phyloP scores from a whole-genome alignment of 139 green algal species.

The Zygnema circumcarinatum region DNA sequence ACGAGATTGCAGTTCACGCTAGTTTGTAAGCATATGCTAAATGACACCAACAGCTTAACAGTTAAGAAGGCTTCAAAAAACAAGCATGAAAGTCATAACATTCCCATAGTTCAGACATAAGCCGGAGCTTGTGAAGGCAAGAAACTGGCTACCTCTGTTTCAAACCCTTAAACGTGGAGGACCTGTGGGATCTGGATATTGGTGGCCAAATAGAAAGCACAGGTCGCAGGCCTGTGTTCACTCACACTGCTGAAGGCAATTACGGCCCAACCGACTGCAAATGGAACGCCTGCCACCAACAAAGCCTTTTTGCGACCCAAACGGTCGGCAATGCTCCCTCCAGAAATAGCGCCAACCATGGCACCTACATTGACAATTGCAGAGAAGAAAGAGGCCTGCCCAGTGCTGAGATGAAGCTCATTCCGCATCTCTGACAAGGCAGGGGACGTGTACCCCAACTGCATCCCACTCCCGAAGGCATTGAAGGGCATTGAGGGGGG shows the following conservation, averaged over 20 bases:
- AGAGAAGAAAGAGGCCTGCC: conserved; percentile 37
- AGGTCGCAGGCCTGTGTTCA: background rate
- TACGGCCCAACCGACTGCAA: conserved; percentile 20
- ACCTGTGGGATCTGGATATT: no score
- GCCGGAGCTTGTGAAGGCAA: no score
- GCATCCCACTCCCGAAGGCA: background rate
- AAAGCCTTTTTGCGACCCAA: conserved; percentile 37
- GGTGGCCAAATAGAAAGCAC: no score
- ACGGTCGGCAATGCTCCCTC: conserved; percentile 35
- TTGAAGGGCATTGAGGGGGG: background rate
- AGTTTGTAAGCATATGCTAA: no score
- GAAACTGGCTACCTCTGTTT: no score
- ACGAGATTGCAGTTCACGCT: no score
- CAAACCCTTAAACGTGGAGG: no score
- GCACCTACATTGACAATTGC: conserved; percentile 55
- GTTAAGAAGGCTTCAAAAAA: no score
- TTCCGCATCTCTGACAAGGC: conserved; percentile 9
- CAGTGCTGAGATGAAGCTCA: conserved; percentile 38
- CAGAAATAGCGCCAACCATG: conserved; percentile 37
- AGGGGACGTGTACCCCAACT: conserved; percentile 58
- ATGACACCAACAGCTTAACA: no score
- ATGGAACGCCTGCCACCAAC: conserved; percentile 9
- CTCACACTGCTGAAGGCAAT: conserved; percentile 33
- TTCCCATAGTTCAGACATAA: no score
- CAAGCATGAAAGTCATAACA: no score